Percentiles rank a stretch among this genome's conserved stretches.
Evolutionary conservation across 2,329 filamentous ascomycete species (phyloP).

Genomic region (Colletotrichum theobromicola): DNA sequence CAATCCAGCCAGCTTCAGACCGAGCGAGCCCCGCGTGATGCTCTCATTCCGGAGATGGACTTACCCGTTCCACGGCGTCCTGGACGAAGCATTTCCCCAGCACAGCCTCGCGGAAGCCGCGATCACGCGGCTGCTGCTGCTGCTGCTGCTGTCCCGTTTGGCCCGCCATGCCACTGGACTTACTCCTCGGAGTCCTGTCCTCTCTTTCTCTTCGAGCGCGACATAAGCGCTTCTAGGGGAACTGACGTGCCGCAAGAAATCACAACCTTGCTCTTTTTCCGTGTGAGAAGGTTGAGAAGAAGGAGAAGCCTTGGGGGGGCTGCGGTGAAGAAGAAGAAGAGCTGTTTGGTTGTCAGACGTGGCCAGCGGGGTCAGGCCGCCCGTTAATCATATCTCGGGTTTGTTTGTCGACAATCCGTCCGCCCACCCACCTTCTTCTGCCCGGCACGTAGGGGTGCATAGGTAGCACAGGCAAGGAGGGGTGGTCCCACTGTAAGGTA

Average conservation of each 20-base stretch:
- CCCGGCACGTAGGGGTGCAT: neutral
- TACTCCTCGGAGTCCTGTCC: slow-evolving; percentile 15
- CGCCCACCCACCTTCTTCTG: neutral
- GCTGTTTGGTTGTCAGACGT: neutral
- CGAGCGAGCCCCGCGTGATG: too few relatives aligned
- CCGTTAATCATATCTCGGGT: neutral
- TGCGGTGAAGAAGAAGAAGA: neutral
- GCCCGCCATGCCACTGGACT: slow-evolving; percentile 20
- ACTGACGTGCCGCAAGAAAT: neutral
- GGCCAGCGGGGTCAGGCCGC: neutral
- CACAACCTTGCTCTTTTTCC: neutral
- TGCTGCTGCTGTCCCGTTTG: neutral
- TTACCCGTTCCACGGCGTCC: slow-evolving; percentile 40
- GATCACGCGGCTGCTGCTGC: neutral
- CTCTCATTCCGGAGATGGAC: slow-evolving; percentile 7
- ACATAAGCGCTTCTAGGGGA: slow-evolving; percentile 10
- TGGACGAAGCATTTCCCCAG: slow-evolving; percentile 43
- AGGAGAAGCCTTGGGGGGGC: neutral
- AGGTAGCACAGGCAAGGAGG: neutral
- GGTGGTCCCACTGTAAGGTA: neutral
- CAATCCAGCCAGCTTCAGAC: neutral
- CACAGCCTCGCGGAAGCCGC: slow-evolving; percentile 26
- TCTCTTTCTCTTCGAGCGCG: slow-evolving; percentile 13
- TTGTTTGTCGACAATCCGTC: neutral
- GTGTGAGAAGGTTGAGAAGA: neutral